These are phyloP conservation scores for Aureobasidium vineae DNA, from an alignment of 2,329 filamentous ascomycete genomes.

Conservation along the genomic window DNA sequence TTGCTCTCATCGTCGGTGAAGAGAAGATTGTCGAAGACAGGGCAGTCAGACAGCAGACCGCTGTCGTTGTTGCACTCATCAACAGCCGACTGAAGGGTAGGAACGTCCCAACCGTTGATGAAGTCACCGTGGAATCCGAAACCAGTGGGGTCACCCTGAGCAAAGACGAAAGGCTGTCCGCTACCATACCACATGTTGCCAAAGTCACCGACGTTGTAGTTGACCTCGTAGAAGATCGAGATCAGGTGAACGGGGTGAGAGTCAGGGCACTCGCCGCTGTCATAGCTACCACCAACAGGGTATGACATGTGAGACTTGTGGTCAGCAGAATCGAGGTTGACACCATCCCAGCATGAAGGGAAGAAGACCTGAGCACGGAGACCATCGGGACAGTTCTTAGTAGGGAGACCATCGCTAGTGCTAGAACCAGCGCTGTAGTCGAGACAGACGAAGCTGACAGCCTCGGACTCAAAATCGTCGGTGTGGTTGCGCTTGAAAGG, in stretches of 20 bases:
- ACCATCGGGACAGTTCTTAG: slow-evolving; percentile 64
- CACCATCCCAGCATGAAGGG: slow-evolving; percentile 69
- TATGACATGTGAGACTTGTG: slow-evolving; percentile 65
- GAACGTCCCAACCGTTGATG: slow-evolving; percentile 50
- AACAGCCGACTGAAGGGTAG: slow-evolving; percentile 43
- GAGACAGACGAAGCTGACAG: slow-evolving; percentile 59
- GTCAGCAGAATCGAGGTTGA: slow-evolving; percentile 56
- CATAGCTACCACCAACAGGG: slow-evolving; percentile 45
- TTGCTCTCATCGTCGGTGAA: slow-evolving; percentile 33
- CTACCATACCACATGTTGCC: slow-evolving; percentile 38
- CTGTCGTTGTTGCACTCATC: slow-evolving; percentile 37
- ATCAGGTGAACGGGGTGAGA: slow-evolving; percentile 41
- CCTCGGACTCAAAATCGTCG: slow-evolving; percentile 51
- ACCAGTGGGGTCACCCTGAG: slow-evolving; percentile 51
- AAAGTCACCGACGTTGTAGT: slow-evolving; percentile 40
- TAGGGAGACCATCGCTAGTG: slow-evolving; percentile 61
- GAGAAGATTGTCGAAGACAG: slow-evolving; percentile 33
- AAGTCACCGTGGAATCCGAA: slow-evolving; percentile 57
- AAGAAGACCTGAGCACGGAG: slow-evolving; percentile 67
- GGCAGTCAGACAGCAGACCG: slow-evolving; percentile 39
- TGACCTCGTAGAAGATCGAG: slow-evolving; percentile 45
- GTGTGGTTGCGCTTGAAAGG: slow-evolving; percentile 58
- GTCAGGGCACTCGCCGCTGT: slow-evolving; percentile 46
- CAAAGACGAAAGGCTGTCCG: slow-evolving; percentile 46
- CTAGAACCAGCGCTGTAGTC: slow-evolving; percentile 46